Evolutionary conservation across 805 yeast species (phyloP).

Genomic region (Teunomyces pallodes): DNA sequence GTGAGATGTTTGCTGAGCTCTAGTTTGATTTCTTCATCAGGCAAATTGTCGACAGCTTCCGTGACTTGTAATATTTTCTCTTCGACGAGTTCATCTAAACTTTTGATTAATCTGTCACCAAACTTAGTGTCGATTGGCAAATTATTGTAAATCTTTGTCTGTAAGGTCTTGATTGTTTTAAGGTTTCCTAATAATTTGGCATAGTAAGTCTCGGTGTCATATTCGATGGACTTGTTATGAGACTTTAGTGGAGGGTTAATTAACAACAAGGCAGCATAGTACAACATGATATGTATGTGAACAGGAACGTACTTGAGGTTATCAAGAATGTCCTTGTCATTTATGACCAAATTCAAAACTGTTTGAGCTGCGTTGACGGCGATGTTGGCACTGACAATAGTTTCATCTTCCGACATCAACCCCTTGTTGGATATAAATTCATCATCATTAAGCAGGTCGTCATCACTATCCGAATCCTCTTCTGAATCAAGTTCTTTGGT

Average conservation of each 20-base stretch:
- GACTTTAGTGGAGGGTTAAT: conserved; percentile 46
- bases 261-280: conserved; percentile 60
- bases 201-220: conserved; percentile 22
- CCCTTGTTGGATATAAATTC: conserved; percentile 34
- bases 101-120: conserved; percentile 41
- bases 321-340: conserved; percentile 55
- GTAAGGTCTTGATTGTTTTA: conserved; percentile 42
- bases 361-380: conserved; percentile 65
- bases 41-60: conserved; percentile 18
- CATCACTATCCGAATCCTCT: conserved; percentile 15
- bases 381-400: conserved; percentile 41
- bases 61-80: conserved; percentile 23
- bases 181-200: conserved; percentile 36
- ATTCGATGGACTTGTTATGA: conserved; percentile 19
- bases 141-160: conserved; percentile 40
- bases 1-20: conserved; percentile 15
- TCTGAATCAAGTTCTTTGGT: conserved; percentile 7
- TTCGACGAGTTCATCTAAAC: conserved; percentile 30
- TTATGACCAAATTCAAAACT: conserved; percentile 55
- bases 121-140: conserved; percentile 53
- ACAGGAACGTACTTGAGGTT: conserved; percentile 64
- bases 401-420: conserved; percentile 31
- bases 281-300: conserved; percentile 70
- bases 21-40: conserved; percentile 14
- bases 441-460: conserved; percentile 19